Evolutionary conservation across 192 early-diverging fungal species (phyloP), one percentile per base, ranked within the genome.

Genomic region (Martensiomyces pterosporus): DNA sequence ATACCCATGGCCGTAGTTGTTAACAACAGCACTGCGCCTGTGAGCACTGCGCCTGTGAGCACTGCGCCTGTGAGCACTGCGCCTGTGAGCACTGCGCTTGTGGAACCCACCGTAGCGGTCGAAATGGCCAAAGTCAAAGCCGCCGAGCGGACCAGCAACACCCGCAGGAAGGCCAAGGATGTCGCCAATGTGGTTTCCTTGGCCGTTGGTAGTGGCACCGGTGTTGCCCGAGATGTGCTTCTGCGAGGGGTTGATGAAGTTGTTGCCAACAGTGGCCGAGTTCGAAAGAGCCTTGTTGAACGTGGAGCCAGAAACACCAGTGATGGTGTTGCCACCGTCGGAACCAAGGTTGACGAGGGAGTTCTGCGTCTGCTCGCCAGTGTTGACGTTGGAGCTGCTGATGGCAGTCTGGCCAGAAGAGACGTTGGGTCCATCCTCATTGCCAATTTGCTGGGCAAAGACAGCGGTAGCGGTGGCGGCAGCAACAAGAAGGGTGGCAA

Each of bases 401-500:
- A 74, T 48, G 2, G 70, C 70, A 36, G 24, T 55, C 14, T 53
- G 51, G 5, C 70, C 70, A 15, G 46, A 44, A 2, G 62, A 44
- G 23, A 61, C 58, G 37, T 16, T 39, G 23, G 62, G 49, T 21
- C 63, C 70, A 14, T 52, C 43, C 32, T 52, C 40, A 29, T 58
- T 57, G 19, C 63, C 69, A 39, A 62, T 18, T 49, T 74, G 57
- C 70, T 74, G 70, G 35, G 63, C 70, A 19, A 66, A 29, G 10
- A 66, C 70, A n/a, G n/a, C n/a, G n/a, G n/a, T n/a, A n/a, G n/a
- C n/a, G 63, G 59, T 63, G 63, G 63, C 53, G 16, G 70, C 57
- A 59, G 70, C 70, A 49, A 74, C 58, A 50, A 74, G 47, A 29
- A 74, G 70, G 39, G 70, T 61, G 23, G 70, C 51, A 42, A 66